Base-by-base conservation (phyloP, 805 yeast species). In the Grigorovia jiainica region DNA sequence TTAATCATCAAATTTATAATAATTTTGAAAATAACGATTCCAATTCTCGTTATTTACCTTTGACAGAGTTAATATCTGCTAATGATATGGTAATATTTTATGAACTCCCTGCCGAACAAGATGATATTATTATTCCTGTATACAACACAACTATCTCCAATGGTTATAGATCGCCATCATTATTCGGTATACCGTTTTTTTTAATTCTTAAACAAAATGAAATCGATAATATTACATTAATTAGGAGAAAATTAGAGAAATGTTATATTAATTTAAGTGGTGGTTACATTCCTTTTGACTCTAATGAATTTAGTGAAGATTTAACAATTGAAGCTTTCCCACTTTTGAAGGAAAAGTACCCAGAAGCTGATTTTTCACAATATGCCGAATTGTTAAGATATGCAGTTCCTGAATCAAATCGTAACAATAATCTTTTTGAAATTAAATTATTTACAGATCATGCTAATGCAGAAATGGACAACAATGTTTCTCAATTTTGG, bases 141-240 rank as follows among this genome's bases (percentile, higher is more conserved):
- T 60, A 78, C 42, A 79, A 70, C 47, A 64, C 74, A 0, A 53
- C 57, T 45, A 59, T 34, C 53, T 70, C 49, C 55, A 67, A 51
- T 61, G 69, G 58, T 43, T 65, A 42, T 64, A 65, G 41, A 49
- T 55, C 64, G 10, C 67, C 71, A 1, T 68, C 68, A 34, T 61
- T 78, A 1, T 83, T 87, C 62, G 94, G 87, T 2, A 58, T 79
- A 1, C 97, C 97, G 2, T 76, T 86, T 51, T 79, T 87, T 50
- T 66, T 87, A 23, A 70, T 78, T 0, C 53, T 87, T 10, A 40
- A 70, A 2, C 65, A 67, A 29, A 68, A 66, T 1, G 90, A 83
- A 31, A 58, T 70, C 5, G 51, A 53, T 3, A 78, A 85, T 19
- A 78, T 73, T 53, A 82, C 80, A 5, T 52, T 59, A 1, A 76